Percentiles rank a stretch among this genome's conserved stretches.
phyloP scores from a whole-genome alignment of 805 yeast species.

The Lipomyces japonicus region DNA sequence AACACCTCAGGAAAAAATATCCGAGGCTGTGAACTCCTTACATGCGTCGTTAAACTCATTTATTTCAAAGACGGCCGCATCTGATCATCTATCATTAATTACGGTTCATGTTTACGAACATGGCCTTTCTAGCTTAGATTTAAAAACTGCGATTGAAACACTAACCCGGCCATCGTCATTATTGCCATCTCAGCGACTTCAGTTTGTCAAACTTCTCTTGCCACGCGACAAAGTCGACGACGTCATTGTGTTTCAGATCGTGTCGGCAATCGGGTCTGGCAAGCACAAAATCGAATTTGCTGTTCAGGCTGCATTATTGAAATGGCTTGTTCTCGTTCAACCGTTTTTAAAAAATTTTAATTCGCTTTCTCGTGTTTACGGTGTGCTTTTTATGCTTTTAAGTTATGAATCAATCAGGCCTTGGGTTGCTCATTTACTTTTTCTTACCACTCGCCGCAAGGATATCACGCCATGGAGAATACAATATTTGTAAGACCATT shows the following conservation, averaged over 20 bases:
- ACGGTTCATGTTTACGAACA: conserved; percentile 13
- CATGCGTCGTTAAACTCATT: neutral
- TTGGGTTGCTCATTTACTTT: conserved; percentile 23
- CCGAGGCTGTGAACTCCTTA: conserved; percentile 8
- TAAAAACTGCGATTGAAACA: conserved; percentile 4
- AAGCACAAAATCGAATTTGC: conserved; percentile 3
- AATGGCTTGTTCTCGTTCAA: conserved; percentile 22
- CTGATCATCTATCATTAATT: conserved; percentile 18
- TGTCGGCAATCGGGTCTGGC: conserved; percentile 20
- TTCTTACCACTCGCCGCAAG: conserved; percentile 12
- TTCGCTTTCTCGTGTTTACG: conserved; percentile 5
- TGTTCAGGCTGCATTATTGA: conserved; percentile 14
- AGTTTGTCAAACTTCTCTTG: conserved; percentile 12
- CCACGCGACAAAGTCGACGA: conserved; percentile 16
- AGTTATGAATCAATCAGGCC: conserved; percentile 18
- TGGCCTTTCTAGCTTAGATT: conserved; percentile 16
- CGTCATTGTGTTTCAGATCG: conserved; percentile 9
- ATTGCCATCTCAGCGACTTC: conserved; percentile 6
- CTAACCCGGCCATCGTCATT: conserved; percentile 6
- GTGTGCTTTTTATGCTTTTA: conserved; percentile 13
- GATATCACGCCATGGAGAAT: conserved; percentile 25
- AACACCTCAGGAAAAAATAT: conserved; percentile 16
- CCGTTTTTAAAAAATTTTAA: conserved; percentile 11
- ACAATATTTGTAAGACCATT: conserved; percentile 12
- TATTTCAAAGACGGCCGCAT: conserved; percentile 10